phyloP scores from a whole-genome alignment of 305 asterid genomes.

The Plantago lanceolata region DNA sequence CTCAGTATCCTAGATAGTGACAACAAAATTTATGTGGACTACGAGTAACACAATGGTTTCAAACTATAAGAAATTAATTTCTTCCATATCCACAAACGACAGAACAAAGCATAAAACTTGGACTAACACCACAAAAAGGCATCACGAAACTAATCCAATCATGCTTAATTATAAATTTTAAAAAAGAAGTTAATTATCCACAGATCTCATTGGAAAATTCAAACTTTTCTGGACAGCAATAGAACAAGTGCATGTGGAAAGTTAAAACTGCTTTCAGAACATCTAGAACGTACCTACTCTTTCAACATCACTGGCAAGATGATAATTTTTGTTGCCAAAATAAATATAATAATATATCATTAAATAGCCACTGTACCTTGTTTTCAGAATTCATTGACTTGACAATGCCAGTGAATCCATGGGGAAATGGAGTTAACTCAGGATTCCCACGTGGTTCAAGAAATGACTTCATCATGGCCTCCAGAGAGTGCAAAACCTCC shows the following conservation, averaged over 20 bases:
- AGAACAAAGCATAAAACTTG: not conserved
- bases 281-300: slow-evolving; percentile 7
- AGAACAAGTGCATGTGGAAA: slow-evolving; percentile 15
- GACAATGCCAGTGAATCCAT: slow-evolving; percentile 30
- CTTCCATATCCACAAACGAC: not conserved
- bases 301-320: slow-evolving; percentile 11
- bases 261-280: slow-evolving; percentile 10
- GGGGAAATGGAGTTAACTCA: slow-evolving; percentile 32
- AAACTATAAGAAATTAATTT: slow-evolving; percentile 15
- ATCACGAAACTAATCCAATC: not conserved
- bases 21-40: slow-evolving; percentile 14
- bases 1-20: slow-evolving; percentile 21
- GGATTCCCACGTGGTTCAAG: slow-evolving; percentile 36
- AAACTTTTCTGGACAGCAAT: not conserved
- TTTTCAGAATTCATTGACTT: slow-evolving; percentile 38
- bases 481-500: slow-evolving; percentile 55
- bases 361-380: slow-evolving; percentile 43
- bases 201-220: not conserved
- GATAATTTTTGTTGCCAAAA: slow-evolving; percentile 9
- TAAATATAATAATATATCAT: slow-evolving; percentile 1
- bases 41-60: slow-evolving; percentile 16
- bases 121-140: not conserved
- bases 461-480: slow-evolving; percentile 46
- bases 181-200: not conserved
- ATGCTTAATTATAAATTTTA: not conserved